A percentile compares a stretch with the other conserved stretches of the same genome.
Conservation (phyloP, 2,329 filamentous ascomycete genomes). For the Aspergillus pseudoviridinutans region DNA sequence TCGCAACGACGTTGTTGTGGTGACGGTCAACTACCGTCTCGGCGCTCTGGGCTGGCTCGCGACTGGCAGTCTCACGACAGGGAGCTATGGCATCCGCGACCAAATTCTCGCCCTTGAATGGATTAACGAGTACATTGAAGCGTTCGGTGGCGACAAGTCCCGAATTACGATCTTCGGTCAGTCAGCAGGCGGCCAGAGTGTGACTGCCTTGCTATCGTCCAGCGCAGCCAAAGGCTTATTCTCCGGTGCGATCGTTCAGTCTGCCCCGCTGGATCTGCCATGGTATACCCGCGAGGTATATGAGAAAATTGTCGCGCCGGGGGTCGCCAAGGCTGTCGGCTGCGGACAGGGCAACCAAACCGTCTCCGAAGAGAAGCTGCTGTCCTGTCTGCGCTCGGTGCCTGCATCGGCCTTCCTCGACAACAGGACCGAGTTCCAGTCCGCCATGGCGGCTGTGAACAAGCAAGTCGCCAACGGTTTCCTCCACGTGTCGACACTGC, state of each 20-base stretch:
- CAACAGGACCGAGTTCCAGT: constrained; percentile 16
- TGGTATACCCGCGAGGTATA: constrained; percentile 25
- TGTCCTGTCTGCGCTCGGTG: constrained; percentile 21
- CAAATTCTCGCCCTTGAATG: constrained; percentile 30
- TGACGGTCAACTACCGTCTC: constrained; percentile 34
- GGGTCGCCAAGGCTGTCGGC: constrained; percentile 19
- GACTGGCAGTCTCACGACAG: constrained; percentile 31
- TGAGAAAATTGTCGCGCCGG: constrained; percentile 15
- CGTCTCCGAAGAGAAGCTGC: constrained; percentile 8
- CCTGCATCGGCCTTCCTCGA: constrained; percentile 19
- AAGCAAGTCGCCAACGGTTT: constrained; percentile 10
- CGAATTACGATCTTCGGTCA: constrained; percentile 35
- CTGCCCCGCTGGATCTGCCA: constrained; percentile 22
- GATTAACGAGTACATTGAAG: constrained; percentile 22
- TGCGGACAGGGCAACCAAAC: constrained; percentile 12
- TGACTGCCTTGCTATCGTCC: constrained; percentile 32
- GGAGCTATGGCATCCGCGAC: constrained; percentile 31
- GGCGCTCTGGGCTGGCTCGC: constrained; percentile 30
- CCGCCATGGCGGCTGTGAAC: constrained; percentile 5
- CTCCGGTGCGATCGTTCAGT: constrained; percentile 25
- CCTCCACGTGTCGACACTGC: constrained; percentile 14
- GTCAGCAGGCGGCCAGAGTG: constrained; percentile 49
- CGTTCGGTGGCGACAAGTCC: constrained; percentile 27
- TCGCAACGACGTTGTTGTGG: constrained; percentile 34
- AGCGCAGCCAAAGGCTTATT: constrained; percentile 23